A percentile compares a stretch with the other conserved stretches of the same genome.
These are phyloP conservation scores for Leccinum disarticulatum DNA, from an alignment of 768 basidiomycete genomes.

Conservation along the genomic window DNA sequence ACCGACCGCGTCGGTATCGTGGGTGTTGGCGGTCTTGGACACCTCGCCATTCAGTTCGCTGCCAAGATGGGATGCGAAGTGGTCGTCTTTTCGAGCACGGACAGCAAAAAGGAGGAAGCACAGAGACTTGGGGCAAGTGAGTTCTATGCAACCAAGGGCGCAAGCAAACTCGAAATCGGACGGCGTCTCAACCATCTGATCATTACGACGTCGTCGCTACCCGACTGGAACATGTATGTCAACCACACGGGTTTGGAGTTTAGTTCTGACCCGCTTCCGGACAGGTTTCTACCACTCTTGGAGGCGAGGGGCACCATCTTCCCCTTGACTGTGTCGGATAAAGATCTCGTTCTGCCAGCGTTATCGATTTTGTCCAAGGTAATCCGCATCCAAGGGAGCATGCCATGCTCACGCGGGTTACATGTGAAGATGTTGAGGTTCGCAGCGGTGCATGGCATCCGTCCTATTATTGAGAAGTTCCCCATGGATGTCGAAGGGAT, in stretches of 20 bases:
- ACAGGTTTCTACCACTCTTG: conserved; percentile 29
- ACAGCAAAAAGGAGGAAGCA: conserved; percentile 35
- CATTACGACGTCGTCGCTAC: conserved; percentile 30
- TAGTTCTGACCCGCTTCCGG: neutral
- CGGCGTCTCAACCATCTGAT: conserved; percentile 32
- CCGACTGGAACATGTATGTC: conserved; percentile 35
- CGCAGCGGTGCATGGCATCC: conserved; percentile 30
- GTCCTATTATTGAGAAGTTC: conserved; percentile 34
- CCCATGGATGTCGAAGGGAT: conserved; percentile 33
- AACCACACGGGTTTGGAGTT: neutral
- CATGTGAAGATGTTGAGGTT: conserved; percentile 37
- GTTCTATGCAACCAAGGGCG: conserved; percentile 34
- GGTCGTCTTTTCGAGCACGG: conserved; percentile 35
- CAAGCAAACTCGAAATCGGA: conserved; percentile 25
- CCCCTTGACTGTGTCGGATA: conserved; percentile 27
- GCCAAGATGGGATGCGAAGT: conserved; percentile 41
- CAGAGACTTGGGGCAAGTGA: conserved; percentile 35
- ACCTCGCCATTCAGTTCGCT: conserved; percentile 40
- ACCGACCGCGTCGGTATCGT: conserved; percentile 36
- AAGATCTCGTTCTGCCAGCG: conserved; percentile 25
- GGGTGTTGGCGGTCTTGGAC: conserved; percentile 39
- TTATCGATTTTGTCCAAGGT: conserved; percentile 15
- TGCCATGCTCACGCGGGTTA: conserved; percentile 27
- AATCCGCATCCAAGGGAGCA: conserved; percentile 26
- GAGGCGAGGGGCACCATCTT: conserved; percentile 24